Evolutionary conservation across 352 stramenopile genomes (phyloP).

Genomic region (Poterioochromonas sp.): DNA sequence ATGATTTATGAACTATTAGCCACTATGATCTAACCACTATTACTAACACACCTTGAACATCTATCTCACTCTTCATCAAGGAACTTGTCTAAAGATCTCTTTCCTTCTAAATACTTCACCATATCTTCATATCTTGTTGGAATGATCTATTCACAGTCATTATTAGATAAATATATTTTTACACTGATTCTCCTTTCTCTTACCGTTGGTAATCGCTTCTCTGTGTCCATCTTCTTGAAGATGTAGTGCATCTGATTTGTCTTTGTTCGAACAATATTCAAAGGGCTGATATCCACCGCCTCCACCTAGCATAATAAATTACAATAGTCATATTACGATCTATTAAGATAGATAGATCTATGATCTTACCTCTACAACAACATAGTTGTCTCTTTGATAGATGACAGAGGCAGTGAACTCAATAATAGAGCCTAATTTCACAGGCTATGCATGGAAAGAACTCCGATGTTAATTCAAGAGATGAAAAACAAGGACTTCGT

Average conservation of each 20-base stretch:
- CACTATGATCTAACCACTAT: too few species aligned
- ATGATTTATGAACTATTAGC: too few species aligned
- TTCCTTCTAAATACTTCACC: not conserved
- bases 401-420: slow-evolving; percentile 9
- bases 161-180: too few species aligned
- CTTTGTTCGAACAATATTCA: not conserved
- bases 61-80: too few species aligned
- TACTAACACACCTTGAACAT: too few species aligned
- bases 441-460: not conserved
- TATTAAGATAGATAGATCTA: too few species aligned
- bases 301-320: too few species aligned
- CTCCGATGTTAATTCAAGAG: not conserved
- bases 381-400: not conserved
- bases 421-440: slow-evolving; percentile 17
- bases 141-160: too few species aligned
- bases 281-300: not conserved
- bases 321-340: too few species aligned
- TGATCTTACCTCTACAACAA: slow-evolving; percentile 20
- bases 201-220: too few species aligned
- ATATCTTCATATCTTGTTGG: not conserved
- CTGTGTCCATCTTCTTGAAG: too few species aligned
- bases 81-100: not conserved
- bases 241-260: not conserved
- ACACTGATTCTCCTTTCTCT: too few species aligned
- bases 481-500: not conserved